A percentile compares a stretch with the other conserved stretches of the same genome.
Evolutionary conservation across 345 rosid genomes (phyloP).

Genomic region (Gossypium longicalyx): DNA sequence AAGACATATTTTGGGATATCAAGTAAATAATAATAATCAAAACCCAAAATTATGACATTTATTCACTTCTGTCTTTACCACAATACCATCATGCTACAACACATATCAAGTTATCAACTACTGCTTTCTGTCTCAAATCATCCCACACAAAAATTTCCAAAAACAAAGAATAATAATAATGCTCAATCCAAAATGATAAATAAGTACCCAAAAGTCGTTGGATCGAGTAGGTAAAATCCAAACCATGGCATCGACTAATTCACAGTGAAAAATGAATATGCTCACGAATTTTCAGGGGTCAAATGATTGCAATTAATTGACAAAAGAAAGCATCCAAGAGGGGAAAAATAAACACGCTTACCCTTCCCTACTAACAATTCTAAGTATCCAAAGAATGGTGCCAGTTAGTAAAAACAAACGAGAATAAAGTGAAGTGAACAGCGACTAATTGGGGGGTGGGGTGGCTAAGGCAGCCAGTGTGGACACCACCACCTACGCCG

Average conservation of each 20-base stretch:
- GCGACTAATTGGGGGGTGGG: not conserved
- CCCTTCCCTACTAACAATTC: not conserved
- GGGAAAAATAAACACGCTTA: not conserved
- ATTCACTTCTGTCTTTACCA: too few species aligned
- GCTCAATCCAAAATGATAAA: not conserved
- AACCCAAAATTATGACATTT: too few species aligned
- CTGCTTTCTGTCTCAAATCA: not conserved
- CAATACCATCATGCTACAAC: too few species aligned
- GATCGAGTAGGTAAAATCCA: not conserved
- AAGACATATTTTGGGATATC: too few species aligned
- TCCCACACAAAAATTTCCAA: not conserved
- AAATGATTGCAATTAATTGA: not conserved
- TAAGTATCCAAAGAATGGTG: not conserved
- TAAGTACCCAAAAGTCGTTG: not conserved
- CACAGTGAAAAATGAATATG: too few species aligned
- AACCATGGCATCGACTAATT: too few species aligned
- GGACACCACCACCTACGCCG: not conserved
- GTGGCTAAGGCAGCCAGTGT: not conserved
- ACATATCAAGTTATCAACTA: too few species aligned
- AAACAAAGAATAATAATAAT: not conserved
- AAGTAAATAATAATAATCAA: too few species aligned
- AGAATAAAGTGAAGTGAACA: constrained; percentile 8
- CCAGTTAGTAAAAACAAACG: constrained; percentile 8
- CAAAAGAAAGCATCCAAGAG: not conserved
- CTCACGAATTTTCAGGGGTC: not conserved